phyloP scores from a whole-genome alignment of 768 basidiomycete genomes.

The Leccinum uliginosum region DNA sequence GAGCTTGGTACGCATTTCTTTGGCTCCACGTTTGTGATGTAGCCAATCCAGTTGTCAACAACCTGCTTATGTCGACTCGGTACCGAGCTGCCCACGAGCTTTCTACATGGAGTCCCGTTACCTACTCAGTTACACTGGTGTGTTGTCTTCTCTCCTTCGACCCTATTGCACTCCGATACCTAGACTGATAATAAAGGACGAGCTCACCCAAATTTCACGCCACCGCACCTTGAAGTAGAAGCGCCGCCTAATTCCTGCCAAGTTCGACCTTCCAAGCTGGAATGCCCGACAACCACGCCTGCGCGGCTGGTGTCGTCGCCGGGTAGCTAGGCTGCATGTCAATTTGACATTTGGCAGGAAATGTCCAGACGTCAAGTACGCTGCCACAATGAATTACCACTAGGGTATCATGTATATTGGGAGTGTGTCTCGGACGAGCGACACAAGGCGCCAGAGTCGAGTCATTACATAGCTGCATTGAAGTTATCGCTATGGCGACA shows the following conservation, averaged over 20 bases:
- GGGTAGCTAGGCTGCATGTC: not conserved
- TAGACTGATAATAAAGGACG: not conserved
- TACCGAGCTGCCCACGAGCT: not conserved
- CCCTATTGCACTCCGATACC: no score
- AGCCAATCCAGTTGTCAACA: not conserved
- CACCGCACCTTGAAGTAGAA: no score
- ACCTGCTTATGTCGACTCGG: not conserved
- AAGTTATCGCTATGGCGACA: not conserved
- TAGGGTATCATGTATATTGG: not conserved
- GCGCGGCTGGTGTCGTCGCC: not conserved
- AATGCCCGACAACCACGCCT: not conserved
- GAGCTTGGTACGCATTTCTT: not conserved
- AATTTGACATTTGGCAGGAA: conserved; percentile 1
- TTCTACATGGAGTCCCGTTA: not conserved
- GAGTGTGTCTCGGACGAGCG: conserved; percentile 1
- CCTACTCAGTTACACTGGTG: not conserved
- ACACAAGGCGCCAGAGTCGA: not conserved
- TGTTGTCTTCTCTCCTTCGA: not conserved
- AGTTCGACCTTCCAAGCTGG: not conserved
- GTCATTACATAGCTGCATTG: not conserved
- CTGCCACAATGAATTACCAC: not conserved
- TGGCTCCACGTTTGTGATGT: not conserved
- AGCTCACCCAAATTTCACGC: not conserved
- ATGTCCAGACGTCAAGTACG: not conserved
- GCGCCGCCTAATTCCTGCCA: not conserved